These are phyloP conservation scores for Amanita exitialis DNA, from an alignment of 768 basidiomycete genomes.

Conservation along the genomic window DNA sequence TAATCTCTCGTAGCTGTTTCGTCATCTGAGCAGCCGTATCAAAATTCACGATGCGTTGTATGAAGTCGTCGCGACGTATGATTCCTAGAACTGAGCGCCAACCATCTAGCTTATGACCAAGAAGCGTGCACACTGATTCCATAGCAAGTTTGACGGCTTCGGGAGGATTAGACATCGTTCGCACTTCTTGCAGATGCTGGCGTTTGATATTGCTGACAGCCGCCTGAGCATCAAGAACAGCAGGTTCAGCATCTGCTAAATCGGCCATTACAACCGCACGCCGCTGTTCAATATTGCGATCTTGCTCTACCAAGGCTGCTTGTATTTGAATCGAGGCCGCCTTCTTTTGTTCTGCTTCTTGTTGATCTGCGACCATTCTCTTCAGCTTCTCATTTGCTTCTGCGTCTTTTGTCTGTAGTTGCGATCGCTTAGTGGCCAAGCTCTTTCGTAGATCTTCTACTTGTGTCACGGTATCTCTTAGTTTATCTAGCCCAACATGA, in stretches of 20 bases:
- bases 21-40: constrained; percentile 90
- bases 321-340: constrained; percentile 94
- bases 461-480: constrained; percentile 90
- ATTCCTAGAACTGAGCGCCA: constrained; percentile 96
- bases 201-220: constrained; percentile 97
- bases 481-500: constrained; percentile 95
- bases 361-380: constrained; percentile 97
- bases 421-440: constrained; percentile 86
- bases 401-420: constrained; percentile 86
- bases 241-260: constrained; percentile 95
- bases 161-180: constrained; percentile 96
- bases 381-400: constrained; percentile 97
- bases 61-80: constrained; percentile 95
- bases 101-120: constrained; percentile 94
- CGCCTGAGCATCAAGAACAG: constrained; percentile 87
- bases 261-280: constrained; percentile 87
- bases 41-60: constrained; percentile 90
- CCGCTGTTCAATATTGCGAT: constrained; percentile 81
- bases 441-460: constrained; percentile 95
- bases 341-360: constrained; percentile 98
- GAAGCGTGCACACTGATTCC: constrained; percentile 95
- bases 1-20: constrained; percentile 73
- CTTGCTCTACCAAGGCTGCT: constrained; percentile 86
- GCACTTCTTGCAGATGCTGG: constrained; percentile 93
- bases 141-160: constrained; percentile 96